These are phyloP conservation scores for Claviceps paspali DNA, from an alignment of 2,329 filamentous ascomycete species.

Conservation along the genomic window DNA sequence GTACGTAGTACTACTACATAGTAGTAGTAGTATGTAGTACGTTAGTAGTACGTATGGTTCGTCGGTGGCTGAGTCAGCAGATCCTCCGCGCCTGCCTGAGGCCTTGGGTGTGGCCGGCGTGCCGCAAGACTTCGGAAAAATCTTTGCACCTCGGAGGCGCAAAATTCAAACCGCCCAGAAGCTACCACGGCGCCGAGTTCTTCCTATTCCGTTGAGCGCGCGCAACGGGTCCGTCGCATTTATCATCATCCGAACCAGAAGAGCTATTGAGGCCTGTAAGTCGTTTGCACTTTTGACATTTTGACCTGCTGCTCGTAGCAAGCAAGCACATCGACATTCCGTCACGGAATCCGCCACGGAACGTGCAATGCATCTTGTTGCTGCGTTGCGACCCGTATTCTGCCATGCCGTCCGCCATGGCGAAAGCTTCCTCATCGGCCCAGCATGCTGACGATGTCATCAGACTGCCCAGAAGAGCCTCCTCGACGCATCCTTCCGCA, in stretches of 20 bases:
- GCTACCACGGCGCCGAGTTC: constrained; percentile 24
- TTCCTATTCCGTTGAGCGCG: constrained; percentile 29
- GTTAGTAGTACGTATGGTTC: no score
- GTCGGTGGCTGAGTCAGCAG: constrained; percentile 2
- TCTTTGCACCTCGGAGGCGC: constrained; percentile 20
- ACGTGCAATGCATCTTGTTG: constrained; percentile 2
- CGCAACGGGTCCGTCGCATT: constrained; percentile 24
- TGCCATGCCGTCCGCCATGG: constrained; percentile 4
- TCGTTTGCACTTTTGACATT: no score
- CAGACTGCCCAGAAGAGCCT: constrained; percentile 7
- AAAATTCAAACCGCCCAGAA: constrained; percentile 19
- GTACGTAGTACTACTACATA: no score
- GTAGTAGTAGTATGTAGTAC: no score
- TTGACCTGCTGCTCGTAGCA: no score
- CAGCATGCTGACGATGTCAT: constrained; percentile 10
- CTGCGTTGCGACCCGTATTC: constrained; percentile 2
- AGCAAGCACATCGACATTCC: constrained; percentile 5
- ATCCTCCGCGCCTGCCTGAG: neutral
- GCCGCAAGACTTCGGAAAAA: constrained; percentile 17
- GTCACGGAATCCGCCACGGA: constrained; percentile 6
- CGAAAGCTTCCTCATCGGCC: constrained; percentile 2
- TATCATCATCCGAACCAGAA: constrained; percentile 24
- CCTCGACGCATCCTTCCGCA: constrained; percentile 4
- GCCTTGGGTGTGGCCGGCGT: constrained; percentile 3
- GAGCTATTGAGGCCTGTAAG: constrained; percentile 19